Percentiles rank a stretch among this genome's conserved stretches.
Evolutionary conservation across 805 yeast species (phyloP).

Genomic region (Nakazawaea anatomiae): DNA sequence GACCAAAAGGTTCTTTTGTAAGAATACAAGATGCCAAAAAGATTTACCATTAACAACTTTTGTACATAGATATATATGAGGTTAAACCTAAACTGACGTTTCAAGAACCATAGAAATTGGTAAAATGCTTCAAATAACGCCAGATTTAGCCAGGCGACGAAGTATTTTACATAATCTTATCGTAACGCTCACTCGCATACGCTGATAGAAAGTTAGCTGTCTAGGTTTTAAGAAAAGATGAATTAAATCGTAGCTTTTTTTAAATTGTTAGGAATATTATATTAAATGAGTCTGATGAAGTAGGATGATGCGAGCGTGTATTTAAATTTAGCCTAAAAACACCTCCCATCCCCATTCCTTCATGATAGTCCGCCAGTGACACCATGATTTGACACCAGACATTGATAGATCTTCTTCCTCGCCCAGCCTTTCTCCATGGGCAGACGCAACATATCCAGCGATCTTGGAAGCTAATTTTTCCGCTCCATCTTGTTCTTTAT

Average conservation of each 20-base stretch:
- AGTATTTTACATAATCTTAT: too few species aligned
- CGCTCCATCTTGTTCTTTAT: constrained; percentile 15
- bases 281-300: not conserved
- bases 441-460: constrained; percentile 35
- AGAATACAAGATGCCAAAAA: constrained; percentile 76
- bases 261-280: not conserved
- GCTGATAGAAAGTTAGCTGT: too few species aligned
- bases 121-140: too few species aligned
- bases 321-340: constrained; percentile 36
- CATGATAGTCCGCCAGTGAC: constrained; percentile 69
- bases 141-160: too few species aligned
- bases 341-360: constrained; percentile 77
- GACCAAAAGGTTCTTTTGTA: constrained; percentile 73
- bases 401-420: constrained; percentile 27
- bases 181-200: too few species aligned
- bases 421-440: constrained; percentile 24
- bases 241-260: not conserved
- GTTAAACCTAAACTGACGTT: too few species aligned
- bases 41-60: constrained; percentile 12
- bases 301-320: not conserved
- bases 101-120: too few species aligned
- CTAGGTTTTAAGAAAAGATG: not conserved
- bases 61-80: not conserved
- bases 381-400: constrained; percentile 39
- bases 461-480: constrained; percentile 24